These are phyloP conservation scores for Cryphonectria parasitica DNA, from an alignment of 2,329 filamentous ascomycete genomes.

Conservation along the genomic window DNA sequence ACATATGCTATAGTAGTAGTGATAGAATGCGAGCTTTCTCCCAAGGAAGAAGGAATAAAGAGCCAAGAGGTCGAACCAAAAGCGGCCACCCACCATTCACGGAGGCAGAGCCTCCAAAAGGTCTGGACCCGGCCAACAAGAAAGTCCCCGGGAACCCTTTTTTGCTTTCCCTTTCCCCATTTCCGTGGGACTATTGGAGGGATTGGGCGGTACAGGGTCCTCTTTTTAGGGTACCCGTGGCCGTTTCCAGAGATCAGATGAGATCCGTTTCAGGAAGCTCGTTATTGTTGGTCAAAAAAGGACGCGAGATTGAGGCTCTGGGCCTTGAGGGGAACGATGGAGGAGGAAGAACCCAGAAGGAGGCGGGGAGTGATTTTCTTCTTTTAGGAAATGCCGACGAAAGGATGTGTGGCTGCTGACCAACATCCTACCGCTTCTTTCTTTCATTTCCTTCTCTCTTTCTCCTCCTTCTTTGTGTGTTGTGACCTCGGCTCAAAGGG, in stretches of 20 bases:
- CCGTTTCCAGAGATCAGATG: neutral
- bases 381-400: neutral
- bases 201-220: neutral
- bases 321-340: neutral
- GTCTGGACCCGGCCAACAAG: neutral
- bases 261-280: neutral
- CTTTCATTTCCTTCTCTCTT: neutral
- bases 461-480: neutral
- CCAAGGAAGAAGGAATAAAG: neutral
- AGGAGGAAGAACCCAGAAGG: neutral
- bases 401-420: neutral
- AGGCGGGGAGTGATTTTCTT: neutral
- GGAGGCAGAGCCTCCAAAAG: conserved; percentile 1
- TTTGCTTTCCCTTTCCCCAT: neutral
- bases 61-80: neutral
- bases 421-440: neutral
- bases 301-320: neutral
- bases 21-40: neutral
- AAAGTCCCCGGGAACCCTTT: neutral
- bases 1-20: neutral
- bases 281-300: neutral
- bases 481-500: neutral
- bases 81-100: neutral
- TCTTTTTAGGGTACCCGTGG: neutral
- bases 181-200: neutral